Percentiles rank a stretch among this genome's conserved stretches.
phyloP scores from a whole-genome alignment of 208 protist species.

The Novymonas esmeraldas region DNA sequence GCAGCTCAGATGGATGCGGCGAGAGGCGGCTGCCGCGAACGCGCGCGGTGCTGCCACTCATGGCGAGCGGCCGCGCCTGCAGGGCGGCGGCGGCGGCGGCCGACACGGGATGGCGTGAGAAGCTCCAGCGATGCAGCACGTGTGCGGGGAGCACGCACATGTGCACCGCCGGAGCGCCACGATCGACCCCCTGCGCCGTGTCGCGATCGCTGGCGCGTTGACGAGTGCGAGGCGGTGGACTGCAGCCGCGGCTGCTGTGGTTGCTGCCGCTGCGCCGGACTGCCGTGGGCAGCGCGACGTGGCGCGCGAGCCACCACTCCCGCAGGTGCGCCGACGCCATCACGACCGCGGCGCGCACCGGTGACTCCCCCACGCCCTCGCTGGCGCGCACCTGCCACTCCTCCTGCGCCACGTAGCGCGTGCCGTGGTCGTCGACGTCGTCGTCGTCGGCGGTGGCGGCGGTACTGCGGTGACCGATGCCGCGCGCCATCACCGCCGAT shows the following conservation, averaged over 20 bases:
- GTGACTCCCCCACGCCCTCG: background rate
- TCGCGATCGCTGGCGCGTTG: too few species aligned
- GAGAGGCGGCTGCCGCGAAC: background rate
- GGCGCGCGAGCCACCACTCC: slow-evolving; percentile 13
- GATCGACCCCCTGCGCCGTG: too few species aligned
- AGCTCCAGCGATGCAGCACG: slow-evolving; percentile 26
- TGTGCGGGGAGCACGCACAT: slow-evolving; percentile 14
- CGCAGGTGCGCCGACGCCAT: slow-evolving; percentile 4
- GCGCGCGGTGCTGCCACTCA: background rate
- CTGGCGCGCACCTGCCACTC: slow-evolving; percentile 9
- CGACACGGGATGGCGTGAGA: slow-evolving; percentile 22
- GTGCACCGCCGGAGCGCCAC: background rate
- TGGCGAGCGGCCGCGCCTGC: background rate
- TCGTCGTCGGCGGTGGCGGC: too few species aligned
- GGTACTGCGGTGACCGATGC: too few species aligned
- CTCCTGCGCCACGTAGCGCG: background rate
- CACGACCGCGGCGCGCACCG: background rate
- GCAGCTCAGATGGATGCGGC: background rate
- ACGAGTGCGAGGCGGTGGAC: too few species aligned
- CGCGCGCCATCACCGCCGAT: background rate
- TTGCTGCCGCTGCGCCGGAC: background rate
- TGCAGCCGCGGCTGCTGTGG: too few species aligned
- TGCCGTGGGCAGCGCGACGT: slow-evolving; percentile 3
- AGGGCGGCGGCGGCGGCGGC: slow-evolving; percentile 8
- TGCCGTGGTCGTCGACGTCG: background rate